Conservation (phyloP, 768 basidiomycete genomes). For the Tricholoma saponaceum region DNA sequence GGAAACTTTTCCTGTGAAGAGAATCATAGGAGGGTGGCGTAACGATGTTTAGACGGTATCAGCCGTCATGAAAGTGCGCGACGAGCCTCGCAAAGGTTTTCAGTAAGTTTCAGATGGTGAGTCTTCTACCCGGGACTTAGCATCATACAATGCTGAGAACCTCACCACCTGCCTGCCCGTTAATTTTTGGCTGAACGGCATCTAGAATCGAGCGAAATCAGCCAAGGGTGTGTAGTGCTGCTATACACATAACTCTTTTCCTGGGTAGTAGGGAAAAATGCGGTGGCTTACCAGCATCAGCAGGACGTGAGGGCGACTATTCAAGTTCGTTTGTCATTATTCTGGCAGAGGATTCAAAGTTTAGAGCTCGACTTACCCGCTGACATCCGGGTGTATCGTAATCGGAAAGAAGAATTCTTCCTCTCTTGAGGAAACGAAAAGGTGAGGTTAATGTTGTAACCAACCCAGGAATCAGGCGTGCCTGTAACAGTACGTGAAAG, state of each 20-base stretch:
- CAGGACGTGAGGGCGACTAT: conserved; percentile 63
- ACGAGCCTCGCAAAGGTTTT: conserved; percentile 52
- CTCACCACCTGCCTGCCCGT: conserved; percentile 57
- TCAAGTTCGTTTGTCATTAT: background rate
- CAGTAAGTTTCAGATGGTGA: conserved; percentile 63
- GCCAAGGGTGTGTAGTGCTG: background rate
- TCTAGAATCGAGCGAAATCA: conserved; percentile 31
- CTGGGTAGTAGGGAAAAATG: conserved; percentile 24
- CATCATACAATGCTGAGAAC: conserved; percentile 34
- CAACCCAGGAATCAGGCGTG: conserved; percentile 12
- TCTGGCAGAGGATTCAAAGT: background rate
- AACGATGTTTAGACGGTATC: conserved; percentile 56
- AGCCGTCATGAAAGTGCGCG: background rate
- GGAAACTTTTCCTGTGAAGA: conserved; percentile 43
- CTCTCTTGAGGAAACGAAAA: conserved; percentile 32
- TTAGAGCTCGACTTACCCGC: conserved; percentile 40
- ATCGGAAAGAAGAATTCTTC: conserved; percentile 71
- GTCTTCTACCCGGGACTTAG: conserved; percentile 43
- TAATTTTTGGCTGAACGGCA: conserved; percentile 56
- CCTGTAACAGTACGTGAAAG: conserved; percentile 66
- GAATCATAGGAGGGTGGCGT: conserved; percentile 43
- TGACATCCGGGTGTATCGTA: conserved; percentile 77
- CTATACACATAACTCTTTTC: conserved; percentile 51
- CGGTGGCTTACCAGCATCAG: conserved; percentile 53
- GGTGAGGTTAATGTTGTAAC: background rate